Evolutionary conservation across 2,329 filamentous ascomycete genomes (phyloP), one percentile per base, ranked within the genome.

Genomic region (Pseudogymnoascus sp.): DNA sequence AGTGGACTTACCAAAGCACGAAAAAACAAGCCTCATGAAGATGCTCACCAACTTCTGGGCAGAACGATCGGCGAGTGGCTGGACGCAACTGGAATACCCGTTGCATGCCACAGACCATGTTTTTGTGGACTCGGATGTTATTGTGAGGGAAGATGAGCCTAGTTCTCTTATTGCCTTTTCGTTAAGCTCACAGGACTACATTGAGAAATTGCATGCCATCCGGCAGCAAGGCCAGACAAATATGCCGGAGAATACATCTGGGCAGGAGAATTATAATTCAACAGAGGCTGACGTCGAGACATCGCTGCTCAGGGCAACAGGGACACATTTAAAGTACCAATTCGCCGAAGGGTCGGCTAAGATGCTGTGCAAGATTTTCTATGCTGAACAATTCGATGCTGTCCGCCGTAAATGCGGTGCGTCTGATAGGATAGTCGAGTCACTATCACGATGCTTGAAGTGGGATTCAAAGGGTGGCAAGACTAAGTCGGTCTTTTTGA

Each of bases 401-500:
- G 81, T 99, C 39, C 86, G 94, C 61, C 84, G 90, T 62, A 97
- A 96, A 74, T 97, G 93, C 66, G 93, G 93, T 13, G 89, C 97
- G 7, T 87, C 91, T 1, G 92, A 97, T 71, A 89, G 94, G 36
- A 96, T 99, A 66, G 86, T 97, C 26, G 94, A 99, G 72, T 97
- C 92, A 1, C 79, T 99, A 21, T 97, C 94, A 6, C 86, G 94
- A 17, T 99, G 95, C 75, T 82, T 96, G 17, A 97, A 97, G 74
- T 99, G 93, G 90, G 94, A 99, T 75, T 96, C 91, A 2, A 96
- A 96, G 72, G 95, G 94, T 24, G 94, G 94, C 66, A 99, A 99
- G 76, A 97, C 93, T 1, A 97, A 97, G 72, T 97, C 92, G 0
- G 87, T 99, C 4, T 99, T 99, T 73, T 78, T 99, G 66, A 99